Evolutionary conservation across 2,329 filamentous ascomycete genomes (phyloP).

Genomic region (Escovopsis weberi): DNA sequence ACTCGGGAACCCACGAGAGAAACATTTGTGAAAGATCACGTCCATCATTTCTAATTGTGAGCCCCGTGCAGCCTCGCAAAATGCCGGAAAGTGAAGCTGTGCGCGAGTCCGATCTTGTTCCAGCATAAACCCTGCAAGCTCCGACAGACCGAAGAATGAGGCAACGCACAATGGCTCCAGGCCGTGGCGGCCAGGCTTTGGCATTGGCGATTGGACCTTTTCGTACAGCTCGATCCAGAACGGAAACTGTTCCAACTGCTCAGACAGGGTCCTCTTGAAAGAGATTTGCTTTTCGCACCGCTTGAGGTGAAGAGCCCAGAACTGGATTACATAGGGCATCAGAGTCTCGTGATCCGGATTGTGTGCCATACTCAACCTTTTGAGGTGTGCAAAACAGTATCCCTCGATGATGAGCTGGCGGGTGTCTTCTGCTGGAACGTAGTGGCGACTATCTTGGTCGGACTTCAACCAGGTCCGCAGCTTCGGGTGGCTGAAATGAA

Average conservation of each 20-base stretch:
- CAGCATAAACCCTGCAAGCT: neutral
- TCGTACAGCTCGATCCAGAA: slow-evolving; percentile 1
- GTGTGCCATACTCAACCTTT: too few species aligned
- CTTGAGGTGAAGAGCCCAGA: neutral
- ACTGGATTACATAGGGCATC: neutral
- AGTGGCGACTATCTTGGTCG: too few species aligned
- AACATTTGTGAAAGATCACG: too few species aligned
- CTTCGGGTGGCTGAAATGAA: neutral
- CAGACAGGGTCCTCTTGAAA: neutral
- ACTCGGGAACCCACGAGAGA: too few species aligned
- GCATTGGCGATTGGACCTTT: neutral
- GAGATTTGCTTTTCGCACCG: neutral
- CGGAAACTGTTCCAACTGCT: neutral
- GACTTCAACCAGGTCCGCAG: neutral
- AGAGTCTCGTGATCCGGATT: too few species aligned
- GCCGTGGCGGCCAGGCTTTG: neutral
- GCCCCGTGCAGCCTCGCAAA: neutral
- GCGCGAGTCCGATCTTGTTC: neutral
- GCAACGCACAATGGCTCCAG: neutral
- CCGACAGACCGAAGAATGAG: neutral
- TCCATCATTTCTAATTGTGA: neutral
- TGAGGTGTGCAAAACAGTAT: too few species aligned
- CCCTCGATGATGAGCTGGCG: too few species aligned
- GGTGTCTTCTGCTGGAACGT: too few species aligned
- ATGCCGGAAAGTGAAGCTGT: neutral